A percentile compares a stretch with the other conserved stretches of the same genome.
phyloP scores from a whole-genome alignment of 345 rosid species.

The Salix viminalis region DNA sequence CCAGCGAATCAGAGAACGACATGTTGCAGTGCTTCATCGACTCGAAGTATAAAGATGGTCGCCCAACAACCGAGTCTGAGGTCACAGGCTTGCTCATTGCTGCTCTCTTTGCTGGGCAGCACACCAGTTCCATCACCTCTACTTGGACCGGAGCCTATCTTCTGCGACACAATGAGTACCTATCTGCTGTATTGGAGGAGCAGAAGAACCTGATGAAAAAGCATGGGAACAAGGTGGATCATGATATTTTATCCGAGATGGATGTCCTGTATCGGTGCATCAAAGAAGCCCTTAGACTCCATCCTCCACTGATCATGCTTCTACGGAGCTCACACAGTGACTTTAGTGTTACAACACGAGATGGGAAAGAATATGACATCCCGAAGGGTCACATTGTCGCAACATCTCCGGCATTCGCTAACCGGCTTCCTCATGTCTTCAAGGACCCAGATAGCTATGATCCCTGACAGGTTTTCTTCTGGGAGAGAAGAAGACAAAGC shows the following conservation, averaged over 20 bases:
- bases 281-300: slow-evolving; percentile 94
- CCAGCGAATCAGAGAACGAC: slow-evolving; percentile 76
- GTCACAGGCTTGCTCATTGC: slow-evolving; percentile 94
- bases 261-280: slow-evolving; percentile 84
- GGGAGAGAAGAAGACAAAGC: slow-evolving; percentile 97
- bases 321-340: slow-evolving; percentile 79
- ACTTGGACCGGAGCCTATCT: slow-evolving; percentile 97
- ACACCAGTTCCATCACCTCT: slow-evolving; percentile 97
- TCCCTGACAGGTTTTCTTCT: slow-evolving; percentile 71
- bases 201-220: slow-evolving; percentile 66
- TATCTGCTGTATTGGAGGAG: slow-evolving; percentile 64
- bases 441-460: slow-evolving; percentile 80
- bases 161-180: slow-evolving; percentile 52
- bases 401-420: slow-evolving; percentile 94
- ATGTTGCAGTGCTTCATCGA: slow-evolving; percentile 97
- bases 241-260: slow-evolving; percentile 87
- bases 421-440: slow-evolving; percentile 74
- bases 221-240: slow-evolving; percentile 83
- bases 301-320: slow-evolving; percentile 91
- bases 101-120: slow-evolving; percentile 97
- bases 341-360: slow-evolving; percentile 68
- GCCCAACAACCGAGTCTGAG: slow-evolving; percentile 80
- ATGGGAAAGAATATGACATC: slow-evolving; percentile 77
- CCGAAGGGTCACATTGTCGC: slow-evolving; percentile 95
- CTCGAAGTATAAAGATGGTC: slow-evolving; percentile 88